Evolutionary conservation across 2,329 filamentous ascomycete genomes (phyloP).

Genomic region (Pseudogymnoascus verrucosus): DNA sequence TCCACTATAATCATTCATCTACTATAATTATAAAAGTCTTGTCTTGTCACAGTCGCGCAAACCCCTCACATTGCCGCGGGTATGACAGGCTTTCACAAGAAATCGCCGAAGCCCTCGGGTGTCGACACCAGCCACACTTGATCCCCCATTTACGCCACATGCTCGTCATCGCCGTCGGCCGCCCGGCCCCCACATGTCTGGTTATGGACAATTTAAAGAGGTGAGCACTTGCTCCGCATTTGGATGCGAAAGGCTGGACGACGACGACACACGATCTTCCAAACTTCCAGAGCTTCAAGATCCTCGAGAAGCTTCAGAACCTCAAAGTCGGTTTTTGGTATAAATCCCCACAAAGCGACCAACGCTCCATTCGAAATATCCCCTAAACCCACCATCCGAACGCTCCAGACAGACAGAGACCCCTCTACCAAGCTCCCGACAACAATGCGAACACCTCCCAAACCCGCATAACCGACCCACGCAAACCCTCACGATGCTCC

Average conservation of each 20-base stretch:
- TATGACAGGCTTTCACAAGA: background rate
- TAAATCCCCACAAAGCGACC: background rate
- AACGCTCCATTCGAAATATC: background rate
- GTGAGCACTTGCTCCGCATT: background rate
- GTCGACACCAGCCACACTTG: background rate
- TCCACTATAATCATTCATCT: background rate
- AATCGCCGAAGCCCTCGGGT: background rate
- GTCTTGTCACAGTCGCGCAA: background rate
- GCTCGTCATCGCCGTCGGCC: constrained; percentile 16
- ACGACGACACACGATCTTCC: background rate
- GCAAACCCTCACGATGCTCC: constrained; percentile 58
- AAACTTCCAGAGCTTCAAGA: background rate
- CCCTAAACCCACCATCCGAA: background rate
- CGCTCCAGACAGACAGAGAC: background rate
- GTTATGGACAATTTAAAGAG: background rate
- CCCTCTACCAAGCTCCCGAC: background rate
- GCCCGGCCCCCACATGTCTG: constrained; percentile 8
- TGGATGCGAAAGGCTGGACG: background rate
- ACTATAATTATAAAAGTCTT: background rate
- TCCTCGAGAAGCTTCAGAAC: background rate
- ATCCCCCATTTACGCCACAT: constrained; percentile 11
- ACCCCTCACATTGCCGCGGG: background rate
- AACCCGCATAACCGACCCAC: background rate
- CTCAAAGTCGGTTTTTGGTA: background rate
- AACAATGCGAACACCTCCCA: background rate